Evolutionary conservation across 306 rosid genomes (phyloP).

Genomic region (Glycine latifolia): DNA sequence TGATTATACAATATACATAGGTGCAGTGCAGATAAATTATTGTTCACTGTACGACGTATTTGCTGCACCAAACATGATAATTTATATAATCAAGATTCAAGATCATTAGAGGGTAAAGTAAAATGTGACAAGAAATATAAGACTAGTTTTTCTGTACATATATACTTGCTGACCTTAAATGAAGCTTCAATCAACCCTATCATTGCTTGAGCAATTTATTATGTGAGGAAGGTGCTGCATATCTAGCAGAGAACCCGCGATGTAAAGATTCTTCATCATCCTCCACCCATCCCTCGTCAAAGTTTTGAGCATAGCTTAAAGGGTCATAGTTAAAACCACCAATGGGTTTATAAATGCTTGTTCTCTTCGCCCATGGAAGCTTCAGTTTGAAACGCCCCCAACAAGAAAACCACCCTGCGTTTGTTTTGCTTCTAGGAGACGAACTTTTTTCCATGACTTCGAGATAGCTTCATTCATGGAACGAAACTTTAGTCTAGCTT

Average conservation of each 20-base stretch:
- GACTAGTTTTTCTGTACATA: not conserved
- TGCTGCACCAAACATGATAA: not conserved
- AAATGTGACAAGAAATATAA: not conserved
- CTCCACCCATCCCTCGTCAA: constrained; percentile 72
- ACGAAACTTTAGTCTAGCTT: constrained; percentile 27
- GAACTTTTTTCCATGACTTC: constrained; percentile 57
- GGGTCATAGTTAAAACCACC: constrained; percentile 73
- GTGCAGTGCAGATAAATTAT: too few species aligned
- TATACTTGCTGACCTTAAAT: constrained; percentile 2
- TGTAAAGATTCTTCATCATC: constrained; percentile 53
- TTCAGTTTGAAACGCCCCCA: constrained; percentile 77
- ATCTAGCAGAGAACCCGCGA: constrained; percentile 78
- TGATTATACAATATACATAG: not conserved
- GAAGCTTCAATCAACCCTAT: constrained; percentile 9
- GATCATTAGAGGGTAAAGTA: not conserved
- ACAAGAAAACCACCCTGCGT: constrained; percentile 60
- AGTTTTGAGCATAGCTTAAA: constrained; percentile 83
- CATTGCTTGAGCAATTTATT: constrained; percentile 47
- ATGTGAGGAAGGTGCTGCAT: constrained; percentile 57
- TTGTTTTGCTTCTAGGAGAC: constrained; percentile 47
- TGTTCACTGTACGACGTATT: too few species aligned
- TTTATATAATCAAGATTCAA: too few species aligned
- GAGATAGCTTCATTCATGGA: constrained; percentile 43
- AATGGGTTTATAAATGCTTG: constrained; percentile 32
- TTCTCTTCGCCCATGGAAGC: constrained; percentile 63